phyloP scores from a whole-genome alignment of 257 asterid species.

The Gentiana macrophylla region DNA sequence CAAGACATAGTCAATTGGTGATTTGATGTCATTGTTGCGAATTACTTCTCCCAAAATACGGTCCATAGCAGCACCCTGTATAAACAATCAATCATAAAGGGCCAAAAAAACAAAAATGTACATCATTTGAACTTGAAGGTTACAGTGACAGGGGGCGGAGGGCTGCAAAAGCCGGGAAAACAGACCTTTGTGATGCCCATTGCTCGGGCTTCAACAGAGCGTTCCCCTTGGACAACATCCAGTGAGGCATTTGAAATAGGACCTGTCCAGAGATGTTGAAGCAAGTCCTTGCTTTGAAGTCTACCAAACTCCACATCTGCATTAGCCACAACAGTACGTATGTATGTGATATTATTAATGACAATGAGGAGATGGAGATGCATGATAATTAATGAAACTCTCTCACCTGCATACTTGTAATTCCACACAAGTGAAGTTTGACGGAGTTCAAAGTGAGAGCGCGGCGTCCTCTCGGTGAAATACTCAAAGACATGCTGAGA shows the following conservation, averaged over 20 bases:
- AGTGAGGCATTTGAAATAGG: slow-evolving; percentile 92
- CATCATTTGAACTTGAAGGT: not conserved
- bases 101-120: not conserved
- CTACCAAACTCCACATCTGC: slow-evolving; percentile 90
- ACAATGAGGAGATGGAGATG: too few species aligned
- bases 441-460: slow-evolving; percentile 84
- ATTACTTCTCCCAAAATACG: slow-evolving; percentile 89
- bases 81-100: not conserved
- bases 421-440: slow-evolving; percentile 91
- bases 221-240: slow-evolving; percentile 82
- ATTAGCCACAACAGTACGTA: too few species aligned
- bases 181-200: slow-evolving; percentile 86
- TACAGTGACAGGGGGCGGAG: not conserved
- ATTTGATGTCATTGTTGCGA: slow-evolving; percentile 51
- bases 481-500: slow-evolving; percentile 84
- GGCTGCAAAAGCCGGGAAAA: not conserved
- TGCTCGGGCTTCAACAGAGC: slow-evolving; percentile 94
- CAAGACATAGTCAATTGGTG: slow-evolving; percentile 81
- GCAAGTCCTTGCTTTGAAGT: slow-evolving; percentile 80
- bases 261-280: slow-evolving; percentile 91
- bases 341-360: too few species aligned
- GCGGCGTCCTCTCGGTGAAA: slow-evolving; percentile 87
- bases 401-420: slow-evolving; percentile 70
- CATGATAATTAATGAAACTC: too few species aligned
- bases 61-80: slow-evolving; percentile 97